Conservation (phyloP, 1,284 basidiomycete species). For the Xanthoconium separans region DNA sequence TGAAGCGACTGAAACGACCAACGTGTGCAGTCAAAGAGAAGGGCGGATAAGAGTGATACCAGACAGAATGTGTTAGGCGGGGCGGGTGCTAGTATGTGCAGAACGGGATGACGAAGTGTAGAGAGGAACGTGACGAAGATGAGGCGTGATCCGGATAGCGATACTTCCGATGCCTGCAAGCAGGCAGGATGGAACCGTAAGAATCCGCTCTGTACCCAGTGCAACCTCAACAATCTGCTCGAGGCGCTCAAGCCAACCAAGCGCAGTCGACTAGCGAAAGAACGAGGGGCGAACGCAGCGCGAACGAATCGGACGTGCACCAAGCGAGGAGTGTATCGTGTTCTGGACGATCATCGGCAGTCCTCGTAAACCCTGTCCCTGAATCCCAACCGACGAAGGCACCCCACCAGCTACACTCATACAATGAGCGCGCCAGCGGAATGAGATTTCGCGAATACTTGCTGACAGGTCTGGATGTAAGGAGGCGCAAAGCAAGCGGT, state of each 20-base stretch:
- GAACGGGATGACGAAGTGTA: background rate
- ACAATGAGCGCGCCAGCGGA: constrained; percentile 27
- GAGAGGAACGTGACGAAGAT: background rate
- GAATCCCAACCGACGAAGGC: constrained; percentile 13
- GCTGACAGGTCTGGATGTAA: constrained; percentile 13
- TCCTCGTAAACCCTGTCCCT: constrained; percentile 7
- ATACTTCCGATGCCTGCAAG: constrained; percentile 27
- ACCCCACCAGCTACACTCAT: constrained; percentile 20
- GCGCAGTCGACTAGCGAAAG: constrained; percentile 32
- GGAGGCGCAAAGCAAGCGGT: constrained; percentile 28
- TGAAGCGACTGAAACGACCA: constrained; percentile 27
- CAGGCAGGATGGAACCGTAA: constrained; percentile 13
- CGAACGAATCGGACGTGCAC: constrained; percentile 6
- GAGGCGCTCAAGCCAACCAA: constrained; percentile 27
- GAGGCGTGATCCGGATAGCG: constrained; percentile 3
- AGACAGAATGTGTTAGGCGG: constrained; percentile 23
- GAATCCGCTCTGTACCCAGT: constrained; percentile 7
- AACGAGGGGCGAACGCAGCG: constrained; percentile 23
- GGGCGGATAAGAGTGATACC: constrained; percentile 24
- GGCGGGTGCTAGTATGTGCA: constrained; percentile 18
- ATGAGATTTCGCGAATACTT: constrained; percentile 22
- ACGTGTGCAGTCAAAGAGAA: constrained; percentile 23
- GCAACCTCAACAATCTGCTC: constrained; percentile 10
- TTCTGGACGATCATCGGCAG: constrained; percentile 17
- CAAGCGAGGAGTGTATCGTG: constrained; percentile 1